Base-by-base conservation (phyloP, 2,329 filamentous ascomycete species). In the Paecilomyces dactylethromorphus region DNA sequence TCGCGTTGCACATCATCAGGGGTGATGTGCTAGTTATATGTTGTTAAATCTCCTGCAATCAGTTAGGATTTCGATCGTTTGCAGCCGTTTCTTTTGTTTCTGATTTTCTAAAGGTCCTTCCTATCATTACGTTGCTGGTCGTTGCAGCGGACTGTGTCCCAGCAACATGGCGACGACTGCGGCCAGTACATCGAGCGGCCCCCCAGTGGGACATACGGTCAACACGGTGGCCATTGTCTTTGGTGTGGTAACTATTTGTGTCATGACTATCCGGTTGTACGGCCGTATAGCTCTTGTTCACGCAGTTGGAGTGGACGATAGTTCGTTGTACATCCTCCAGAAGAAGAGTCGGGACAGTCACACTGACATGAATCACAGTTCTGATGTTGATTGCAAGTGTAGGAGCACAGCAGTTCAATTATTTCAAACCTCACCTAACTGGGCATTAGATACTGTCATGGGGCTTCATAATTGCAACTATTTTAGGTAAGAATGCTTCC, bases 171-270 rank as follows among this genome's bases (percentile, higher is more conserved):
- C 39, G 39, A 45, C 39, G n/a, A 15, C 35, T 39, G 15, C 35
- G n/a, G 15, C 39, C 39, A 45, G 35, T 45, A 45, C 35, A 45
- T n/a, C 35, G 18, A 45, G n/a, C 15, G 15, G 39, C 8, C 15
- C 39, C 18, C 39, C 39, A 7, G 39, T 26, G 13, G 53, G 53
- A 10, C 53, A 33, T 54, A 54, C 53, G 5, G 24, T 54, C n/a
- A 32, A 54, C 31, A 54, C 21, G 18, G 53, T 54, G 53, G 53
- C 53, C 26, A 54, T 54, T 32, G 53, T 31, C 33, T 54, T 54
- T 22, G 53, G 53, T 33, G 21, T 21, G 10, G 31, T 54, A 18
- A 54, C 53, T 18, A 54, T 54, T 26, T 24, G 21, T 21, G 24
- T 35, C 26, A 54, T 54, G 18, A 18, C 29, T 32, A 21, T 54